Base-by-base conservation (phyloP, 345 rosid genomes). In the Hibiscus syriacus region DNA sequence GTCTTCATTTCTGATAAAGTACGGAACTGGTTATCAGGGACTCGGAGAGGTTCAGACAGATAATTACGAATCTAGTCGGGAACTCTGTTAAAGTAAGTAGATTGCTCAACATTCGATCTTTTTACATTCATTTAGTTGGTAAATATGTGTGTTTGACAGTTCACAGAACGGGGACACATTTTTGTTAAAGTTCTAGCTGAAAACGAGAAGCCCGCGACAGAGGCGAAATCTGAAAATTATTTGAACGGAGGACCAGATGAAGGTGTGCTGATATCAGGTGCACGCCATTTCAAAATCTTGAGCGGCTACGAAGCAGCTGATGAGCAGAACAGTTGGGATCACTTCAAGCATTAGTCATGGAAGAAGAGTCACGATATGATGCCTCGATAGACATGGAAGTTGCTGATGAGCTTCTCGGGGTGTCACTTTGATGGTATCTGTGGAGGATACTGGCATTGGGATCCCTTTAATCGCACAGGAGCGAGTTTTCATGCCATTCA, bases 391-490 rank as follows among this genome's bases (percentile, higher is more conserved):
- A 45, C 49, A 45, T 45, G 49, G 19, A n/a, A 45, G 49, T 45
- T 45, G 49, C 49, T 45, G 49, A 45, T 13, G 17, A 45, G 49
- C 19, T 45, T 45, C 49, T 45, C 49, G 2, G n/a, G 49, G 49
- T 45, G 49, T 45, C 49, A 45, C 49, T 45, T 45, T 45, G 49
- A 45, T 45, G 16, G 49, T 45, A 45, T 45, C 49, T 45, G 91
- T 94, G 60, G 97, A 94, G 75, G 97, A 94, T 65, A 94, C 99
- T 14, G 99, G 99, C 14, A 84, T 86, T 2, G 99, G 99, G 57
- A 94, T 94, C 74, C 90, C 86, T 55, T 20, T 67, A 5, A 92
- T 83, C 3, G 96, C 91, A 64, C 96, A 94, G 56, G 72, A 69
- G 62, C 82, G 86, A 4, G 89, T 94, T 67, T 94, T 94, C 83